Conservation (phyloP, 192 early-diverging fungal species). For the Helicostylum pulchrum region DNA sequence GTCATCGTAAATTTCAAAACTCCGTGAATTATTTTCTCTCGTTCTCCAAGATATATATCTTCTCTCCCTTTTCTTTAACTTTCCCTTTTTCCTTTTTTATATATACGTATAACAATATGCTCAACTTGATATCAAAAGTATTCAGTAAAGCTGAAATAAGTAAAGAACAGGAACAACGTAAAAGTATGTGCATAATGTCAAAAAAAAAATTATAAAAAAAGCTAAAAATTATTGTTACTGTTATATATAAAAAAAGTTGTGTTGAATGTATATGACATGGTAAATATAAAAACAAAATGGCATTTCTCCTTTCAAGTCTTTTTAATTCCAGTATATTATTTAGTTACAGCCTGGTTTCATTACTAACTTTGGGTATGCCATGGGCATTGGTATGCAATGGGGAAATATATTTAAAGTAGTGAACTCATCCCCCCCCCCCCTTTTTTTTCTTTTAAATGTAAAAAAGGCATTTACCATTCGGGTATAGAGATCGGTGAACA, state of each 20-base stretch:
- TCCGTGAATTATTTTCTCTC: too few species aligned
- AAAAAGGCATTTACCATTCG: conserved; percentile 33
- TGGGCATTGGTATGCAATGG: conserved; percentile 24
- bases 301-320: neutral
- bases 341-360: conserved; percentile 28
- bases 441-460: neutral
- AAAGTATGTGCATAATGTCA: conserved; percentile 3
- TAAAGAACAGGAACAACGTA: conserved; percentile 2
- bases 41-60: neutral
- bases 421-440: neutral
- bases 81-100: neutral
- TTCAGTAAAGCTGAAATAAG: neutral
- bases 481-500: conserved; percentile 27
- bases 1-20: too few species aligned
- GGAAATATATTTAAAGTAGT: neutral
- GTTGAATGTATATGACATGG: conserved; percentile 34
- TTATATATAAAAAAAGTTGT: neutral
- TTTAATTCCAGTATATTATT: neutral
- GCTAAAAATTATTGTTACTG: neutral
- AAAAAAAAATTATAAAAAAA: neutral
- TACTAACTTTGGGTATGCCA: conserved; percentile 24
- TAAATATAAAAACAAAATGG: neutral
- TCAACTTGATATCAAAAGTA: neutral
- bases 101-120: neutral
- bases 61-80: neutral